A percentile compares a stretch with the other conserved stretches of the same genome.
Conservation (phyloP, 2,329 filamentous ascomycete genomes). For the Magnaporthiopsis poae region DNA sequence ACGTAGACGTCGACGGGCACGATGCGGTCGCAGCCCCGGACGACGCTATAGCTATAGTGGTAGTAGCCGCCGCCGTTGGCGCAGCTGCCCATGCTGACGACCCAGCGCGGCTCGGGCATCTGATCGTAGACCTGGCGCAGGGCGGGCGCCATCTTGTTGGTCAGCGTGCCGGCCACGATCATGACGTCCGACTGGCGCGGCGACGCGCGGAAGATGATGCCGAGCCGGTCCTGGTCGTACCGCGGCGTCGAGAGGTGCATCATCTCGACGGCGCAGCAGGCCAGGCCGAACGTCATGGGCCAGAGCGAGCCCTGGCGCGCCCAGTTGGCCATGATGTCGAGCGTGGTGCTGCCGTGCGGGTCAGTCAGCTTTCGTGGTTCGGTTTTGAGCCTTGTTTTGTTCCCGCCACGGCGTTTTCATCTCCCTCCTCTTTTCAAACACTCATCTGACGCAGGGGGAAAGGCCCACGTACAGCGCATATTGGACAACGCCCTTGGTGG, state of each 20-base stretch:
- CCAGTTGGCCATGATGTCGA: constrained; percentile 77
- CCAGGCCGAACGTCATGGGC: constrained; percentile 82
- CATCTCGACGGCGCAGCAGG: constrained; percentile 86
- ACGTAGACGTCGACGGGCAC: constrained; percentile 61
- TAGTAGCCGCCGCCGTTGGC: constrained; percentile 66
- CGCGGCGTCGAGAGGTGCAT: constrained; percentile 82
- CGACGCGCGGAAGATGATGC: constrained; percentile 83
- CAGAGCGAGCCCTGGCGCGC: constrained; percentile 73
- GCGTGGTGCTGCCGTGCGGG: constrained; percentile 49
- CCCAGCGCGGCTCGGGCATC: constrained; percentile 87
- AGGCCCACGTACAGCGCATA: constrained; percentile 66
- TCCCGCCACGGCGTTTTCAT: no score
- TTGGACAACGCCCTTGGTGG: constrained; percentile 70
- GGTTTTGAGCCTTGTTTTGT: background rate
- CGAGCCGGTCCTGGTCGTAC: constrained; percentile 80
- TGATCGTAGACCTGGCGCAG: constrained; percentile 87
- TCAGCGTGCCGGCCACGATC: constrained; percentile 86
- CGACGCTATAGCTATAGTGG: constrained; percentile 61
- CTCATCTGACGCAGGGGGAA: background rate
- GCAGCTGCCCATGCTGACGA: constrained; percentile 60
- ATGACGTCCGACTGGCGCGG: constrained; percentile 84
- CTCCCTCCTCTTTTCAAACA: background rate
- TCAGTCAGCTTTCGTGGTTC: background rate
- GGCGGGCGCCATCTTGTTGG: constrained; percentile 92
- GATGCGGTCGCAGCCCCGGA: constrained; percentile 55